These are phyloP conservation scores for Coccinonectria pachysandricola DNA, from an alignment of 2,329 filamentous ascomycete genomes.

Conservation along the genomic window DNA sequence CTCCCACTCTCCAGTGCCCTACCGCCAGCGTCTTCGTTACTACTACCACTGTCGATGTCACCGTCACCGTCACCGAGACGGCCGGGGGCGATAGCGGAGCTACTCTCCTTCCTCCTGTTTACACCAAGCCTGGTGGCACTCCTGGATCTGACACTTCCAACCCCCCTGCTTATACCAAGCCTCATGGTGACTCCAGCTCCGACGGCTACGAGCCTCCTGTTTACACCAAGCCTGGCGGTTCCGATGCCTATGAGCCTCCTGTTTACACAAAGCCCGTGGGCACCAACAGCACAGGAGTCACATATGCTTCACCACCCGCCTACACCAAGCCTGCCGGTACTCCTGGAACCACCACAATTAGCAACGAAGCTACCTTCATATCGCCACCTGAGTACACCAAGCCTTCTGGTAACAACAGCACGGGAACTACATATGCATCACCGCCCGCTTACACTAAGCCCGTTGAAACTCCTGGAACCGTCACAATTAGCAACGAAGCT, in stretches of 20 bases:
- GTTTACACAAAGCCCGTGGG: constrained; percentile 1
- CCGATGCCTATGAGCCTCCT: background rate
- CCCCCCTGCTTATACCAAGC: too few relatives aligned
- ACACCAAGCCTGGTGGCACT: constrained; percentile 5
- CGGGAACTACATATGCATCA: too few relatives aligned
- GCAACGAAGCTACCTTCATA: too few relatives aligned
- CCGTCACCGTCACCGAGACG: constrained; percentile 21
- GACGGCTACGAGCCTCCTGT: constrained; percentile 4
- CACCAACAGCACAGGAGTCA: too few relatives aligned
- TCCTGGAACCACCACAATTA: too few relatives aligned
- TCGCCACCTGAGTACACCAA: too few relatives aligned
- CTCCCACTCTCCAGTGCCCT: constrained; percentile 12
- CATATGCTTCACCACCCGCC: too few relatives aligned
- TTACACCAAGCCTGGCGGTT: background rate
- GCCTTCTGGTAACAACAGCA: constrained; percentile 5
- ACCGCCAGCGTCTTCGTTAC: constrained; percentile 16
- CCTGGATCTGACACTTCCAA: too few relatives aligned
- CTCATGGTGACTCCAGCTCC: constrained; percentile 5
- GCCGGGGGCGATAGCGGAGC: constrained; percentile 6
- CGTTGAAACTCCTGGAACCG: too few relatives aligned
- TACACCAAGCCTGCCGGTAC: constrained; percentile 7
- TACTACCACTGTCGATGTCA: constrained; percentile 24
- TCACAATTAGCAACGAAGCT: too few relatives aligned
- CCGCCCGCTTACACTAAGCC: constrained; percentile 3
- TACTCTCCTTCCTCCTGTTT: constrained; percentile 6